These are phyloP conservation scores for Spencermartinsiella europaea DNA, from an alignment of 805 yeast genomes.

Conservation along the genomic window DNA sequence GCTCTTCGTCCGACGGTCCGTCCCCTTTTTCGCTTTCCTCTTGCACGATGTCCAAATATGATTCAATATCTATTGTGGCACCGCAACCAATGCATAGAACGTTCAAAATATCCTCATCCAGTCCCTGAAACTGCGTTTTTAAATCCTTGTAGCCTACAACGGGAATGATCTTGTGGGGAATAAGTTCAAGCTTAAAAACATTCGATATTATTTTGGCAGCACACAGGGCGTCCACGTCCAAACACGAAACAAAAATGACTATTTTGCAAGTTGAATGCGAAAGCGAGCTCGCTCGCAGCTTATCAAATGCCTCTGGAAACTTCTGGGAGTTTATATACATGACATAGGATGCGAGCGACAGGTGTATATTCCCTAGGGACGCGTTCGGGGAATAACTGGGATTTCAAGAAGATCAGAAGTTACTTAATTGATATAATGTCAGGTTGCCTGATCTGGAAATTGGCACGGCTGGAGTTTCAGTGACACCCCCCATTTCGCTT, in stretches of 20 bases:
- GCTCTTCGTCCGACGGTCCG: conserved; percentile 27
- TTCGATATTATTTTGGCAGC: conserved; percentile 72
- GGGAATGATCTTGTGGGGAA: conserved; percentile 85
- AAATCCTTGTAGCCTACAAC: conserved; percentile 88
- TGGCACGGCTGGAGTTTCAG: neutral
- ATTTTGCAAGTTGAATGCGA: conserved; percentile 91
- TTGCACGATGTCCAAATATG: conserved; percentile 37
- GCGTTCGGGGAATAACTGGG: too few relatives aligned
- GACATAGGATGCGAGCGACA: neutral
- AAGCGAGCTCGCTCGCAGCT: conserved; percentile 63
- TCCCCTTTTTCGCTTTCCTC: conserved; percentile 19
- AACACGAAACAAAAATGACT: conserved; percentile 82
- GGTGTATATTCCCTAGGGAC: neutral
- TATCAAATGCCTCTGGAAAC: conserved; percentile 62
- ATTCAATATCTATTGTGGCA: conserved; percentile 78
- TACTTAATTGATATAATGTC: too few relatives aligned
- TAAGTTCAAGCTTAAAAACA: conserved; percentile 70
- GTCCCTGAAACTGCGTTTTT: conserved; percentile 47
- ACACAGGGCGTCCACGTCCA: conserved; percentile 88
- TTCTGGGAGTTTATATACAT: conserved; percentile 77
- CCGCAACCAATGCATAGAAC: conserved; percentile 89
- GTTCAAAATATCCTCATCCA: conserved; percentile 72
- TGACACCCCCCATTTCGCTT: too few relatives aligned
- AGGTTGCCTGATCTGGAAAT: neutral
- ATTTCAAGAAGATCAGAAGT: too few relatives aligned